A percentile compares a stretch with the other conserved stretches of the same genome.
Conservation (phyloP, 345 rosid genomes). For the Salix suchowensis region DNA sequence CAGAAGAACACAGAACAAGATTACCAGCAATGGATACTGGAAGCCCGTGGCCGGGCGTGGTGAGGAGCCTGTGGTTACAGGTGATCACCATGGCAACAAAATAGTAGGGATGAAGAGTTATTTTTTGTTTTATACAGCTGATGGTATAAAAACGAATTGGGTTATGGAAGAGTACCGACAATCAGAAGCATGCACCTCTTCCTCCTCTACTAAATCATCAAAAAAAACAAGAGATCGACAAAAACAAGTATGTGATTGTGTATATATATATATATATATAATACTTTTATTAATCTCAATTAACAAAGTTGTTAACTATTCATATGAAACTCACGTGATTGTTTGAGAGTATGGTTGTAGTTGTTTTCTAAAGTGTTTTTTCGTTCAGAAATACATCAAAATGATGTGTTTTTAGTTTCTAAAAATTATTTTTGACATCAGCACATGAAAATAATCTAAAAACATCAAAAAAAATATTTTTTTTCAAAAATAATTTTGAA, state of each 20-base stretch:
- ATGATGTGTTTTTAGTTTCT: too few relatives aligned
- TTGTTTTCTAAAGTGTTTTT: too few relatives aligned
- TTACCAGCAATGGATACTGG: constrained; percentile 74
- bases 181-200: constrained; percentile 31
- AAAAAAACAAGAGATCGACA: constrained; percentile 47
- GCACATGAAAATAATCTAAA: too few relatives aligned
- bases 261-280: not conserved
- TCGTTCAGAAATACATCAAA: too few relatives aligned
- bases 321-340: too few relatives aligned
- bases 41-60: constrained; percentile 42
- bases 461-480: too few relatives aligned
- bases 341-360: too few relatives aligned
- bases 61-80: constrained; percentile 55
- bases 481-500: too few relatives aligned
- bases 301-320: not conserved
- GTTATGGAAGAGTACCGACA: constrained; percentile 79
- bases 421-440: too few relatives aligned
- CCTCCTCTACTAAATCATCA: constrained; percentile 41
- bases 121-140: constrained; percentile 52
- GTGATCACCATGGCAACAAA: constrained; percentile 27
- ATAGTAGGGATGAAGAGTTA: constrained; percentile 66
- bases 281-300: not conserved
- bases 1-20: constrained; percentile 55
- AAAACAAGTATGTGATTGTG: constrained; percentile 27
- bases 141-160: constrained; percentile 66